These are phyloP conservation scores for Platanus orientalis DNA, from an alignment of 164 flowering plant species.

Conservation along the genomic window DNA sequence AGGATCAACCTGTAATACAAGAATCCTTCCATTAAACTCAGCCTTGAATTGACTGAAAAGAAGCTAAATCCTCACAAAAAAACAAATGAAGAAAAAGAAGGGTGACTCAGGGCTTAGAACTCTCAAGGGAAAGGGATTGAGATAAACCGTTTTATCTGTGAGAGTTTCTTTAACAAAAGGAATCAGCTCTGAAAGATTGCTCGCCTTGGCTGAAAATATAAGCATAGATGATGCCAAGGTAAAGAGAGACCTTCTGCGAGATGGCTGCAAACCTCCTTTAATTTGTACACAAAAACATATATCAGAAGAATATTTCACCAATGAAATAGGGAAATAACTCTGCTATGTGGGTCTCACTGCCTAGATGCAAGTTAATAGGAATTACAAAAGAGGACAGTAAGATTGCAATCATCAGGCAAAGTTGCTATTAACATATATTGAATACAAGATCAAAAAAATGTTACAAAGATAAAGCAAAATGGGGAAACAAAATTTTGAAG, in stretches of 20 bases:
- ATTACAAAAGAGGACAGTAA: neutral
- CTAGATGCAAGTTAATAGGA: neutral
- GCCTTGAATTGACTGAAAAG: conserved; percentile 3
- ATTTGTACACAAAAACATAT: conserved; percentile 10
- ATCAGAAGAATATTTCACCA: conserved; percentile 9
- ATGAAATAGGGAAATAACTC: neutral
- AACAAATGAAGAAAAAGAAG: neutral
- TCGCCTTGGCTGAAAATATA: conserved; percentile 63
- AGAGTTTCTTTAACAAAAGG: conserved; percentile 53
- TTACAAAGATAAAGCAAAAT: too few species aligned
- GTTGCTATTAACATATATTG: neutral
- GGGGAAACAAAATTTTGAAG: too few species aligned
- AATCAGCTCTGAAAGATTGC: conserved; percentile 49
- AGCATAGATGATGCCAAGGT: conserved; percentile 81
- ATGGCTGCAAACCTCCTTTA: conserved; percentile 62
- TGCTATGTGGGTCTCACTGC: neutral
- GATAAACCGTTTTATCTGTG: conserved; percentile 46
- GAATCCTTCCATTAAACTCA: neutral
- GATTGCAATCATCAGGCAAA: neutral
- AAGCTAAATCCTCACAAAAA: neutral
- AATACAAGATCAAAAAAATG: too few species aligned
- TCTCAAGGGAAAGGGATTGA: conserved; percentile 6
- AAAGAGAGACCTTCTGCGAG: conserved; percentile 76
- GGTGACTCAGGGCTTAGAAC: neutral
- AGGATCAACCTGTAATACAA: conserved; percentile 65